Base-by-base conservation (phyloP, 164 flowering plant genomes). In the Hamamelis virginiana region DNA sequence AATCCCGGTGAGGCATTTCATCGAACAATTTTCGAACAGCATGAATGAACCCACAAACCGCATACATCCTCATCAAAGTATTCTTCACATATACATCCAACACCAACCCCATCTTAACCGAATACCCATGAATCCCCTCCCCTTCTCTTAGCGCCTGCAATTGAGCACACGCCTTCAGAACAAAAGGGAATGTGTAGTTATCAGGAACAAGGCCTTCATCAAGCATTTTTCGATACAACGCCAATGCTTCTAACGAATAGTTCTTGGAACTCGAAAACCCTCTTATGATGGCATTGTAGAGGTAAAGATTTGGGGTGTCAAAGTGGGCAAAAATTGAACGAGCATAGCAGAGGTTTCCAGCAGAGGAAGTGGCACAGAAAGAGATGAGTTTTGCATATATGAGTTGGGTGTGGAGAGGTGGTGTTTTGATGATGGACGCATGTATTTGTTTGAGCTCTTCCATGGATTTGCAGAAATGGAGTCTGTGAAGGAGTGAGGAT, bases 41-140 rank as follows among this genome's bases (percentile, higher is more conserved):
- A 2, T 28, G 21, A 25, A 71, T 22, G 3, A 60, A 14, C 64
- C 79, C 81, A 68, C 76, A 75, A 44, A 77, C 79, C 5, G 77
- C 78, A 67, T 77, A 80, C 9, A 80, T 53, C 15, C 80, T 67
- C 77, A 80, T 70, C 67, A 80, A 53, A 56, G 77, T 77, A 26
- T 75, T 80, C 19, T 18, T 59, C 43, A 76, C 76, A 43, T 69
- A 76, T 0, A 76, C 71, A 69, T 73, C 70, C 9, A 38, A 51
- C 10, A 19, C 57, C 25, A 73, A 19, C 16, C 67, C 74, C 0
- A 38, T 69, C 71, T 76, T 76, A 6, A 69, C 44, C 4, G 75
- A 65, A 41, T 69, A 57, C 8, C 55, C 69, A 12, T 76, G 80
- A 60, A 76, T 25, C 63, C 61, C 69, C 44, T 59, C 33, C 16